Base-by-base conservation (phyloP, 352 stramenopile species). In the Elongisporangium undulatum region DNA sequence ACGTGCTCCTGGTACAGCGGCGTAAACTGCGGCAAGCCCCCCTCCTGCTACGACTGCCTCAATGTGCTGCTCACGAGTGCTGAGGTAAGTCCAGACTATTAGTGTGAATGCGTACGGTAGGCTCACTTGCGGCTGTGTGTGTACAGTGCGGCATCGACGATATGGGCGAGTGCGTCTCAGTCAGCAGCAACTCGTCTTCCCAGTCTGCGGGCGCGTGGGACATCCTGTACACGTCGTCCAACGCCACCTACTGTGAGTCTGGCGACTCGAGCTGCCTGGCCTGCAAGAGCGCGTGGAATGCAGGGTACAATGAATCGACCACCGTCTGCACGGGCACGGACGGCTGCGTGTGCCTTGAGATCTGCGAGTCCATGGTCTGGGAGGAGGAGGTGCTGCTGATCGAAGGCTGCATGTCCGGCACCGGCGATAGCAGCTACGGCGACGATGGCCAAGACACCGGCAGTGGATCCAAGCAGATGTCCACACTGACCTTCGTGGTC, bases 261-360 rank as follows among this genome's bases (percentile, higher is more conserved):
- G 67, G 74, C 29, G 71, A 82, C 59, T 62, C 68, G 41, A 61
- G 66, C 22, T 82, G 73, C 50, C 53, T 62, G 50, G 54, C 54
- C 24, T 82, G 68, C 58, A 66, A 21, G 15, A 29, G 63, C 5
- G 59, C 64, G 26, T 82, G 73, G 73, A 73, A 63, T 29, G 59
- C 63, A 10, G 58, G 54, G 0, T 55, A 55, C 45, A 45, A 45
- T 17, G 34, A 45, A 45, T 15, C 34, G 12, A 64, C 58, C 26
- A 66, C 62, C 10, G 74, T 69, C 49, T 85, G 75, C 59, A 58
- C 69, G 10, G 75, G 75, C 12, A 45, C 52, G 2, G 66, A 51
- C 5, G 73, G 73, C 39, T 85, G 75, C 64, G 67, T 85, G 16
- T 85, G 75, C 38, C 56, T 85, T 20, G 63, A 71, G 1, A 60